Base-by-base conservation (phyloP, 768 basidiomycete genomes). In the Lactarius quietus region DNA sequence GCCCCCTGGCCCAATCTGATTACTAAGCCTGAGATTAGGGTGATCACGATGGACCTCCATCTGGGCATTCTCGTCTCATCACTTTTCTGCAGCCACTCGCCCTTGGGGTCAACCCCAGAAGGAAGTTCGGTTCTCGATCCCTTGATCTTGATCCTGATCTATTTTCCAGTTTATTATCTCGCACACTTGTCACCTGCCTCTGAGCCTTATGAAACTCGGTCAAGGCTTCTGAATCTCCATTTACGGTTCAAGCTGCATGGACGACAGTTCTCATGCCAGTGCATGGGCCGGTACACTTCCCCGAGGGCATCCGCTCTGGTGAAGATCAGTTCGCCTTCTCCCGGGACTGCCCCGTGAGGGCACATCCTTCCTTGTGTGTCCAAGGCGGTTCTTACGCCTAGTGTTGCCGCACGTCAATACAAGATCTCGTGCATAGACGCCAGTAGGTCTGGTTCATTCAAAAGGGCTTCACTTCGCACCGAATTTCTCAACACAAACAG, bases 401-500 rank as follows among this genome's bases (percentile, higher is more conserved):
- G 48, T n/a, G 35, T 28, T 52, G 26, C 54, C 55, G 48, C 38
- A 35, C 51, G 62, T 66, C 61, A 17, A 38, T 23, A 26, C 39
- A 23, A 57, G 51, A 66, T 66, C 57, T 62, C 38, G 14, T 31
- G 33, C 36, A 9, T 62, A 66, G 61, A 31, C 65, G 65, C 65
- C 65, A 53, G 39, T 36, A 39, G 38, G 39, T 18, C 57, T 33
- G n/a, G 10, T 53, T 26, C 18, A 41, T 59, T 66, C 61, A 66
- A 62, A 66, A 62, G 56, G 63, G n/a, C 61, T 20, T 28, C 61
- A 36, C 41, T 52, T 59, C 52, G 3, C 17, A 36, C n/a, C 35
- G 9, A 58, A 17, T 7, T 54, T 54, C 58, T 57, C 61, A 62
- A 28, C 61, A 62, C 51, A 57, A 12, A 39, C 57, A 66, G 36